Percentiles rank a stretch among this genome's conserved stretches.
These are phyloP conservation scores for Cephalotrichum gorgonifer DNA, from an alignment of 2,329 filamentous ascomycete genomes.

Conservation along the genomic window DNA sequence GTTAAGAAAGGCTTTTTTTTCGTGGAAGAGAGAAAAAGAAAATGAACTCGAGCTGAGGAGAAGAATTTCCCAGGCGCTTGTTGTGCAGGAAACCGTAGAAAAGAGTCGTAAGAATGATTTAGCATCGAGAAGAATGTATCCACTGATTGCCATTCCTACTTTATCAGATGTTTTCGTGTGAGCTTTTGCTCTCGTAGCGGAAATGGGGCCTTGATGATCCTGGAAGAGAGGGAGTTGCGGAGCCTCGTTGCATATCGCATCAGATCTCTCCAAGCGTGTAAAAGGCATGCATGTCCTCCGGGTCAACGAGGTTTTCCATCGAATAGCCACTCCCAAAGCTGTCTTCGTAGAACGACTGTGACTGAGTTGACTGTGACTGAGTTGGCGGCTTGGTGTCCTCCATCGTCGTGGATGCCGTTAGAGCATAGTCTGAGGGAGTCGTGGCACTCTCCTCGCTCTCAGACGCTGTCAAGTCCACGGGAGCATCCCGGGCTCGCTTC, in stretches of 20 bases:
- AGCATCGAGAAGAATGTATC: too few species aligned
- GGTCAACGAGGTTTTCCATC: neutral
- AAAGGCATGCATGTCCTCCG: neutral
- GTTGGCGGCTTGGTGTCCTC: too few species aligned
- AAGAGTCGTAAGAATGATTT: too few species aligned
- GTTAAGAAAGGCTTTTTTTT: neutral
- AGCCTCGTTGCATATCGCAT: neutral
- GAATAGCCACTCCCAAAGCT: neutral
- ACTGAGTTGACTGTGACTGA: neutral
- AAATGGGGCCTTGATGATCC: neutral
- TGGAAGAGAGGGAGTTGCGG: neutral
- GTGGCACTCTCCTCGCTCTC: neutral
- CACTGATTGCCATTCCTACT: too few species aligned
- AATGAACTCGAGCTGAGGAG: too few species aligned
- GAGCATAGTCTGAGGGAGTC: neutral
- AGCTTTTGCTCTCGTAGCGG: too few species aligned
- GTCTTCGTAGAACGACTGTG: conserved; percentile 1
- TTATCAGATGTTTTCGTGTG: too few species aligned
- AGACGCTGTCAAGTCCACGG: conserved; percentile 1
- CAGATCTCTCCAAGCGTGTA: neutral
- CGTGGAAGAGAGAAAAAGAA: neutral
- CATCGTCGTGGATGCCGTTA: neutral
- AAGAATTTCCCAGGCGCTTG: too few species aligned
- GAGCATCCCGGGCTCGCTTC: neutral
- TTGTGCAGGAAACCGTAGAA: too few species aligned